Percentiles rank a stretch among this genome's conserved stretches.
Evolutionary conservation across 2,329 filamentous ascomycete species (phyloP).

Genomic region (Dothistroma septosporum): DNA sequence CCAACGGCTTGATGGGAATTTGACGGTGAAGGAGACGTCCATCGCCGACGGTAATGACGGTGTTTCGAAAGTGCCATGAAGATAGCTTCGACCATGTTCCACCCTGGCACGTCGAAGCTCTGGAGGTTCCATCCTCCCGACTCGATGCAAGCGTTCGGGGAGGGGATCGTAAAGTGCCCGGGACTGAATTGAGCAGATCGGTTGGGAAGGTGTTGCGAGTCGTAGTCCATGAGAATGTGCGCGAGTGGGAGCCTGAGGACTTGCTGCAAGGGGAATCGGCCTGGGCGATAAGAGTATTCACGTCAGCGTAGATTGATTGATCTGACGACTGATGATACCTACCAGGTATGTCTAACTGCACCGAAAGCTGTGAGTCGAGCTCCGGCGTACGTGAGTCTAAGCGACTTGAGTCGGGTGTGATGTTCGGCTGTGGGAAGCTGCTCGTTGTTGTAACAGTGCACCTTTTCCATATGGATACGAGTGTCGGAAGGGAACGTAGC

Average conservation of each 20-base stretch:
- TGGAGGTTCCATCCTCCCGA: neutral
- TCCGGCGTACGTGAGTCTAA: neutral
- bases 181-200: neutral
- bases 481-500: neutral
- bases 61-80: neutral
- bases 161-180: neutral
- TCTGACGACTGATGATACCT: neutral
- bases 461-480: neutral
- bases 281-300: neutral
- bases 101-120: neutral
- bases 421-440: neutral
- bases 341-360: neutral
- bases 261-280: neutral
- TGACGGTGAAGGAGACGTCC: conserved; percentile 5
- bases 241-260: neutral
- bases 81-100: neutral
- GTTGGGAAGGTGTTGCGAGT: neutral
- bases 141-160: neutral
- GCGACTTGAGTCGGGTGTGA: neutral
- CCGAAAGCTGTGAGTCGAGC: neutral
- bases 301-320: neutral
- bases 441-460: neutral
- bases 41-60: neutral
- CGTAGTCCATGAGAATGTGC: neutral
- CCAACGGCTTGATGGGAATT: conserved; percentile 7